phyloP scores from a whole-genome alignment of 2,329 filamentous ascomycete genomes.

The Sarocladium oryzae region DNA sequence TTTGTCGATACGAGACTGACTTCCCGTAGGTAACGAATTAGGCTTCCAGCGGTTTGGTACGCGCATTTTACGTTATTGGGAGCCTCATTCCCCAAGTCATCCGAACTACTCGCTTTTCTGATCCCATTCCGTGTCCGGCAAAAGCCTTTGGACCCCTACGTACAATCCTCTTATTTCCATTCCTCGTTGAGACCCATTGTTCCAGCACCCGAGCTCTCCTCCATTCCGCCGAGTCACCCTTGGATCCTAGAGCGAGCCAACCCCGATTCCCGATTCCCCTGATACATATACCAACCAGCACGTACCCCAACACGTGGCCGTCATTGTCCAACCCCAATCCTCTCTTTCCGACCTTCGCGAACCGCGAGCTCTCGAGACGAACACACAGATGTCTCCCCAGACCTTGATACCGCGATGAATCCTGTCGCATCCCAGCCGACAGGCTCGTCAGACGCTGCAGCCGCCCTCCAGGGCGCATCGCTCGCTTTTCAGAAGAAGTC shows the following conservation, averaged over 20 bases:
- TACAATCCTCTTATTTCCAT: neutral
- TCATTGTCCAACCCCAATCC: neutral
- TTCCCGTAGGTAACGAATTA: too few species aligned
- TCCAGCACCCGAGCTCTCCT: neutral
- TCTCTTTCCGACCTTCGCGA: neutral
- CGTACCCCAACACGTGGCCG: slow-evolving; percentile 1
- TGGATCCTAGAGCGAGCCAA: neutral
- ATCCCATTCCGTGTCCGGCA: neutral
- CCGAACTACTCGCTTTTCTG: neutral
- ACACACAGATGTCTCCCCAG: slow-evolving; percentile 15
- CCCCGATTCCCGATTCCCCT: neutral
- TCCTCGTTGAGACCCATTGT: neutral
- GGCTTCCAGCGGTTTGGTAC: too few species aligned
- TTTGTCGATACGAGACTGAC: neutral
- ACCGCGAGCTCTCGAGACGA: neutral
- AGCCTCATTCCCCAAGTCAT: neutral
- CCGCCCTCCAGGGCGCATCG: slow-evolving; percentile 46
- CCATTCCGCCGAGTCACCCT: neutral
- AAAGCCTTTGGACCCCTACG: neutral
- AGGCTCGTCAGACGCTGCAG: slow-evolving; percentile 27
- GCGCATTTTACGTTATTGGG: too few species aligned
- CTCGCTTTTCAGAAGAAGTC: slow-evolving; percentile 44
- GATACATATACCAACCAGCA: neutral
- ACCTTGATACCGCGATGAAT: slow-evolving; percentile 25
- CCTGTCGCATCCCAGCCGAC: slow-evolving; percentile 23